Evolutionary conservation across 2,329 filamentous ascomycete species (phyloP).

Genomic region (Plenodomus lindquistii): DNA sequence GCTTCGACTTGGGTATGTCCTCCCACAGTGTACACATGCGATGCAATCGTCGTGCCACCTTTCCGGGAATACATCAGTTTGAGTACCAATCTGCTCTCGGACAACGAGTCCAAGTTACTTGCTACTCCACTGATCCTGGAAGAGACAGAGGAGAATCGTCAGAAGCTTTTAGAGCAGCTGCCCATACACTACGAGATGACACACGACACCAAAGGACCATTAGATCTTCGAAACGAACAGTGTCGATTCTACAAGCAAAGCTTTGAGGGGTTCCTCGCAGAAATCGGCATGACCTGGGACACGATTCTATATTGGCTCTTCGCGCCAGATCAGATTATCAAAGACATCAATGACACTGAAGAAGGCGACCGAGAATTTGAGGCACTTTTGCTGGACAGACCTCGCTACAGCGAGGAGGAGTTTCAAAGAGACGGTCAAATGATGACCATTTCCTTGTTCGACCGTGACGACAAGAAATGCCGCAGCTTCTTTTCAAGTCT

Average conservation of each 20-base stretch:
- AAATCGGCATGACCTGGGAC: slow-evolving; percentile 42
- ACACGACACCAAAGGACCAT: slow-evolving; percentile 27
- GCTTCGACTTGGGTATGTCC: slow-evolving; percentile 10
- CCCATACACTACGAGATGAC: slow-evolving; percentile 31
- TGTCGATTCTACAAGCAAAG: slow-evolving; percentile 42
- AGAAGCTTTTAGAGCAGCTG: slow-evolving; percentile 31
- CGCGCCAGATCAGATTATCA: slow-evolving; percentile 23
- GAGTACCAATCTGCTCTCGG: slow-evolving; percentile 46
- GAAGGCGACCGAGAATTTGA: slow-evolving; percentile 9
- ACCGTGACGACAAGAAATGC: slow-evolving; percentile 36
- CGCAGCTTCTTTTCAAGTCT: slow-evolving; percentile 34
- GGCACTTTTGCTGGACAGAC: slow-evolving; percentile 17
- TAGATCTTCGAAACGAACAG: slow-evolving; percentile 40
- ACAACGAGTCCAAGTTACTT: slow-evolving; percentile 48
- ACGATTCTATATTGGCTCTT: slow-evolving; percentile 48
- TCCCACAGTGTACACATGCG: slow-evolving; percentile 20
- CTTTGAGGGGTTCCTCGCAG: slow-evolving; percentile 40
- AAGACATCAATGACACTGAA: slow-evolving; percentile 11
- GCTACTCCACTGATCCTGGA: slow-evolving; percentile 42
- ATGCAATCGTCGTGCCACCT: slow-evolving; percentile 32
- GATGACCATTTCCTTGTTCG: slow-evolving; percentile 20
- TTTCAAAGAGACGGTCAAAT: slow-evolving; percentile 12
- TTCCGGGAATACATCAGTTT: slow-evolving; percentile 50
- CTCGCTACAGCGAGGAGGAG: slow-evolving; percentile 28
- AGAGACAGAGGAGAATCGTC: slow-evolving; percentile 15